Evolutionary conservation across 495 filamentous ascomycete genomes (phyloP).

Genomic region (Tuber melanosporum): DNA sequence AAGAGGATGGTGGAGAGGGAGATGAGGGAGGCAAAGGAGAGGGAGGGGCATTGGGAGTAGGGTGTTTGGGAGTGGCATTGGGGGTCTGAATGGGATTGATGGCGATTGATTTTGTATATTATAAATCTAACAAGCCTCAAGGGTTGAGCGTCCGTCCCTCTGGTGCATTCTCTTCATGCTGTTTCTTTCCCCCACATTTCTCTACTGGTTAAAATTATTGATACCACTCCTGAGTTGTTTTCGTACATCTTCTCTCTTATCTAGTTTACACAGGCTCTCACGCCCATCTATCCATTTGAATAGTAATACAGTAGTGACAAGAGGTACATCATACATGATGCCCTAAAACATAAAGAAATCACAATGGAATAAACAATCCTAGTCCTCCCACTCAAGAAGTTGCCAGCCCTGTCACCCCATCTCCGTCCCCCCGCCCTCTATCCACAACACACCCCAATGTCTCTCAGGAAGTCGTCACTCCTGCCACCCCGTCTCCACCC

Average conservation of each 20-base stretch:
- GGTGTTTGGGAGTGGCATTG: background rate
- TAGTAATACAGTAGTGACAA: background rate
- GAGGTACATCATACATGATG: background rate
- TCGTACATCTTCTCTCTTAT: background rate
- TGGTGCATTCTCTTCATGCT: background rate
- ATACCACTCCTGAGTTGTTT: background rate
- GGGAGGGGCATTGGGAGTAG: background rate
- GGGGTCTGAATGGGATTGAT: constrained; percentile 6
- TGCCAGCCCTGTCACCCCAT: no score
- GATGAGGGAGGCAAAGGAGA: constrained; percentile 39
- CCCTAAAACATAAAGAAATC: background rate
- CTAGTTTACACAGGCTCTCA: background rate
- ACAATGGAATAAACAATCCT: background rate
- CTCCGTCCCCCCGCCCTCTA: background rate
- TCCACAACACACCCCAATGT: no score
- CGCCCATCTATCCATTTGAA: background rate
- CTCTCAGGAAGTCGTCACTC: background rate
- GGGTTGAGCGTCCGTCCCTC: background rate
- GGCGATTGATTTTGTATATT: background rate
- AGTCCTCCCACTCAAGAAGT: background rate
- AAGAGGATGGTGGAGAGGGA: constrained; percentile 40
- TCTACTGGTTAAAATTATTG: background rate
- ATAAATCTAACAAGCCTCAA: constrained; percentile 1
- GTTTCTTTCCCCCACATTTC: background rate
- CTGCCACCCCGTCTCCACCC: background rate